phyloP scores from a whole-genome alignment of 1,139 yeast genomes.

The Yamadazyma sp. region DNA sequence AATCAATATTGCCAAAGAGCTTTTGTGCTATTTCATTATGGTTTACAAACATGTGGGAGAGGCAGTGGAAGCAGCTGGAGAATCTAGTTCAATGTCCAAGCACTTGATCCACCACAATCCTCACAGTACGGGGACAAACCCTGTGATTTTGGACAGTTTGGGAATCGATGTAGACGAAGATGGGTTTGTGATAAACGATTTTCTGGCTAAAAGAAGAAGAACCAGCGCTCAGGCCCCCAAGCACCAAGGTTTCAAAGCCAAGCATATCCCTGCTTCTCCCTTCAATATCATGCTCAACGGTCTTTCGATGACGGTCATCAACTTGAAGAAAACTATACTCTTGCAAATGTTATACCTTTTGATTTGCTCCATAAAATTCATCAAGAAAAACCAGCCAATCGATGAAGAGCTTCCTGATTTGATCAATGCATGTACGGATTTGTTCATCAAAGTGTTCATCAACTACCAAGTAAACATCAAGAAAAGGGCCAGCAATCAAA shows the following conservation, averaged over 20 bases:
- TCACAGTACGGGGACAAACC: constrained; percentile 23
- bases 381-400: constrained; percentile 21
- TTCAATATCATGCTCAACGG: constrained; percentile 47
- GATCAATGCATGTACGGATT: constrained; percentile 31
- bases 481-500: constrained; percentile 14
- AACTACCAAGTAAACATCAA: constrained; percentile 30
- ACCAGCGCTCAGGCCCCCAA: constrained; percentile 11
- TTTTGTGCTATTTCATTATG: constrained; percentile 38
- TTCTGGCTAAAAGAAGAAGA: constrained; percentile 41
- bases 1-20: constrained; percentile 39
- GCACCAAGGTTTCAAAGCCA: constrained; percentile 15
- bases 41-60: constrained; percentile 36
- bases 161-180: constrained; percentile 45
- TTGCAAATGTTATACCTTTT: constrained; percentile 47
- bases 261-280: constrained; percentile 41
- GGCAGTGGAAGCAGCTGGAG: constrained; percentile 8
- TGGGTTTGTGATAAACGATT: constrained; percentile 50
- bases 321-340: constrained; percentile 44
- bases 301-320: constrained; percentile 45
- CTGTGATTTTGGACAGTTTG: constrained; percentile 31
- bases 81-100: constrained; percentile 8
- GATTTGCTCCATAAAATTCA: constrained; percentile 40
- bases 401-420: constrained; percentile 23
- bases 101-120: constrained; percentile 20
- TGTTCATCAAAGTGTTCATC: constrained; percentile 40